Base-by-base conservation (phyloP, 495 filamentous ascomycete genomes). In the Cetradonia linearis region DNA sequence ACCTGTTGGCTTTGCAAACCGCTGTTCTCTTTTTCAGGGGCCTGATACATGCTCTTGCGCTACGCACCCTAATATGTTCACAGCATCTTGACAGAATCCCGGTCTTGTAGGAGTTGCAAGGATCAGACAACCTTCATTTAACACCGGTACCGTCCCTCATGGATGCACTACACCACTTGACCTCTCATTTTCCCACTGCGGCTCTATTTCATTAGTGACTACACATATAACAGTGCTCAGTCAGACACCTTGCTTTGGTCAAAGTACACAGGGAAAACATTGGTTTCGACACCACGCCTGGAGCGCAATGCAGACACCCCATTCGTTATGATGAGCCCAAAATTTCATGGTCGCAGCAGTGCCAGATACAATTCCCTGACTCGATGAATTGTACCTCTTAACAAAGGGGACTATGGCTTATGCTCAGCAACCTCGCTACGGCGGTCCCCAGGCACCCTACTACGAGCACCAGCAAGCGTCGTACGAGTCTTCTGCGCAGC, bases 381-480 rank as follows among this genome's bases (percentile, higher is more conserved):
- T 30, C 31, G n/a, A 23, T 33, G 50, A 53, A 5, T 31, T 14
- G 16, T 16, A 18, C 27, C 7, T 38, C 23, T 20, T 38, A 14
- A 42, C 8, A 34, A 42, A 18, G 7, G 5, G 36, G n/a, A 34
- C 3, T 44, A 62, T 62, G 60, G 60, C 60, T 16, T 53, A 58
- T n/a, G 47, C 42, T 62, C 54, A 47, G 44, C 54, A 58, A 50
- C 60, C 56, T 38, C 57, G 31, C 16, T 48, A 55, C 40, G 62
- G 56, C 31, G 62, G 25, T 25, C 48, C 56, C 42, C 27, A 33
- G 16, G 37, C 42, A 55, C 62, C 49, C 16, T 31, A 40, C 16
- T 42, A 60, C 52, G 20, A 47, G 30, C 48, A 63, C 36, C 57
- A 60, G 30, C 57, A 48, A 31, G n/a, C 28, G 11, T 46, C 56